Percentiles rank a stretch among this genome's conserved stretches.
These are phyloP conservation scores for Sugiyamaella japonica DNA, from an alignment of 1,139 yeast genomes.

Conservation along the genomic window DNA sequence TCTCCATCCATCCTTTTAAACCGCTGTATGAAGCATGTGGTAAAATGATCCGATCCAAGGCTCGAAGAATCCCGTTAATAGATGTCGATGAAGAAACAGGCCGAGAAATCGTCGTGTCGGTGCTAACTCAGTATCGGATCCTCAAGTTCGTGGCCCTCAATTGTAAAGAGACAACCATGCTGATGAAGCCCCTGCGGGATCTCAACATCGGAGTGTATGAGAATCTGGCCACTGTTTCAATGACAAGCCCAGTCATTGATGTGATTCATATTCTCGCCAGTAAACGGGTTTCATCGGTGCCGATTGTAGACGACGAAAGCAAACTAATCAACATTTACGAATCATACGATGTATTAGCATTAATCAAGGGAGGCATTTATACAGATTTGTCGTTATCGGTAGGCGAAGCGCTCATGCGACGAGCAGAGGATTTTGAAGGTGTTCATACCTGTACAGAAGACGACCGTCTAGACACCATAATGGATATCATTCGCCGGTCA, in stretches of 20 bases:
- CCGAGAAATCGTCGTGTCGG: slow-evolving; percentile 92
- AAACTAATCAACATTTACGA: slow-evolving; percentile 88
- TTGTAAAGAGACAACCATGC: slow-evolving; percentile 89
- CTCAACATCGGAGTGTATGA: slow-evolving; percentile 62
- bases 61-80: slow-evolving; percentile 90
- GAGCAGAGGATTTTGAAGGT: slow-evolving; percentile 97
- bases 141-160: slow-evolving; percentile 93
- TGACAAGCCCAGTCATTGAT: slow-evolving; percentile 93
- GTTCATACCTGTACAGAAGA: slow-evolving; percentile 91
- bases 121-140: slow-evolving; percentile 93
- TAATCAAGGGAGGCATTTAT: slow-evolving; percentile 92
- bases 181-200: slow-evolving; percentile 72
- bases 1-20: slow-evolving; percentile 87
- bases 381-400: slow-evolving; percentile 88
- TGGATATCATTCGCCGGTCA: slow-evolving; percentile 91
- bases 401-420: slow-evolving; percentile 92
- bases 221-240: slow-evolving; percentile 73
- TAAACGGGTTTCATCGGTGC: slow-evolving; percentile 84
- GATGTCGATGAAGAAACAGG: slow-evolving; percentile 93
- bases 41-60: slow-evolving; percentile 84
- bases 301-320: slow-evolving; percentile 79
- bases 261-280: slow-evolving; percentile 82
- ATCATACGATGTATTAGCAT: slow-evolving; percentile 89
- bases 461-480: slow-evolving; percentile 84
- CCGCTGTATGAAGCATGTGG: slow-evolving; percentile 92